Evolutionary conservation across 345 rosid genomes (phyloP).

Genomic region (Bruguiera gymnorhiza): DNA sequence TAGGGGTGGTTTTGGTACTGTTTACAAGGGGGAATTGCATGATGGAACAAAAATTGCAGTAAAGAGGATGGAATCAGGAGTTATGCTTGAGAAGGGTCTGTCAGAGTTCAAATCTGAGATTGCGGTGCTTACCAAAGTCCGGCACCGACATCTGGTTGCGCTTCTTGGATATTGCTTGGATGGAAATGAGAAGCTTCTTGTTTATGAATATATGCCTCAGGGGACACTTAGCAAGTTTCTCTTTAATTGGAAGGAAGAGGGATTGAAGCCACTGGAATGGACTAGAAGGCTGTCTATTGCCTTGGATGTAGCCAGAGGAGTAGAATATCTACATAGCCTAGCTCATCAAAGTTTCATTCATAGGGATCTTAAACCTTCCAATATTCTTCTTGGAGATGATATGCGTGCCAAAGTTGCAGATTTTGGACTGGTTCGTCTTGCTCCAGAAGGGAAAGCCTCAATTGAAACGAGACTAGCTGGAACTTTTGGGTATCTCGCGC

Average conservation of each 20-base stretch:
- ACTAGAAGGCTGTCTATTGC: slow-evolving; percentile 1
- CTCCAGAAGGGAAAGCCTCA: slow-evolving; percentile 4
- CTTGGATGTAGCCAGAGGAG: slow-evolving; percentile 5
- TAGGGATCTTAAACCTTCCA: slow-evolving; percentile 3
- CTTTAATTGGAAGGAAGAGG: slow-evolving; percentile 3
- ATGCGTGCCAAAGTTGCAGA: not conserved
- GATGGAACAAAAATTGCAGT: slow-evolving; percentile 1
- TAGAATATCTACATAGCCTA: not conserved
- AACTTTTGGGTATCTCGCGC: not conserved
- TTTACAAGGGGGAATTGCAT: slow-evolving; percentile 3
- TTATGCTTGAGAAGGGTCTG: not conserved
- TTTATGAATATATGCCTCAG: slow-evolving; percentile 5
- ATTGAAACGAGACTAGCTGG: not conserved
- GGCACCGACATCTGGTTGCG: slow-evolving; percentile 3
- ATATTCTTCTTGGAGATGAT: slow-evolving; percentile 1
- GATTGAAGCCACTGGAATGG: not conserved
- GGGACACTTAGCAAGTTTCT: not conserved
- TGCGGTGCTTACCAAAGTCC: not conserved
- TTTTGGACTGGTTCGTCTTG: slow-evolving; percentile 5
- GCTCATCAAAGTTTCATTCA: slow-evolving; percentile 4
- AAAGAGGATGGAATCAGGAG: slow-evolving; percentile 3
- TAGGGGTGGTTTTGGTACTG: slow-evolving; percentile 3
- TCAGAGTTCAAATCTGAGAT: not conserved
- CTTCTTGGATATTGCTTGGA: slow-evolving; percentile 6
- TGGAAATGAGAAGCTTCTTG: not conserved